phyloP scores from a whole-genome alignment of 2,329 filamentous ascomycete genomes.

The Pseudocercospora musae region DNA sequence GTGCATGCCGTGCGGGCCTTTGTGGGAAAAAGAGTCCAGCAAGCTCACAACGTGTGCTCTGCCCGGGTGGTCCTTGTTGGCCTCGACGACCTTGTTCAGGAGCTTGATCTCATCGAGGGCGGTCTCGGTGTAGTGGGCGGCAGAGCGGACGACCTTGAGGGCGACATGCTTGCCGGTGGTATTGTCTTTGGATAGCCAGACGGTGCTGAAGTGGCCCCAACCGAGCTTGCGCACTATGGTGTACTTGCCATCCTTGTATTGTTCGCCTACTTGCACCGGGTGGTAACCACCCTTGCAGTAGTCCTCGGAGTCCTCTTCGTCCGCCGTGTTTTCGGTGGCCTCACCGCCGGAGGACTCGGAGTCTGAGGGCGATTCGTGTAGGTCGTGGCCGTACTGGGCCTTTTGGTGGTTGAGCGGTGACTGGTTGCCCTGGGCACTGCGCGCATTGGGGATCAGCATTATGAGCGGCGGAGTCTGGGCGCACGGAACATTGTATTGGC shows the following conservation, averaged over 20 bases:
- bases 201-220: slow-evolving; percentile 99
- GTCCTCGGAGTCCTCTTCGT: slow-evolving; percentile 98
- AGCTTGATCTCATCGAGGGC: slow-evolving; percentile 99
- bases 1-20: slow-evolving; percentile 91
- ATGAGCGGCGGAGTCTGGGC: slow-evolving; percentile 8
- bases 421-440: slow-evolving; percentile 25
- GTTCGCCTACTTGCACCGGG: slow-evolving; percentile 88
- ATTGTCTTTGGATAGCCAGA: slow-evolving; percentile 82
- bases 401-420: slow-evolving; percentile 34
- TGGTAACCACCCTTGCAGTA: slow-evolving; percentile 99
- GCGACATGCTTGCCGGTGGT: slow-evolving; percentile 89
- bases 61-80: slow-evolving; percentile 90
- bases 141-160: slow-evolving; percentile 94
- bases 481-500: slow-evolving; percentile 14
- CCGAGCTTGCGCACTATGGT: slow-evolving; percentile 93
- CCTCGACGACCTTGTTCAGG: slow-evolving; percentile 92
- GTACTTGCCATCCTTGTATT: slow-evolving; percentile 97
- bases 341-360: slow-evolving; percentile 69
- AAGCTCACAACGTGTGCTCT: slow-evolving; percentile 93
- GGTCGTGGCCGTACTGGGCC: slow-evolving; percentile 50
- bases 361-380: slow-evolving; percentile 68
- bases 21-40: slow-evolving; percentile 95
- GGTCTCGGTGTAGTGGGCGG: slow-evolving; percentile 97
- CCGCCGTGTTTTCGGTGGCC: slow-evolving; percentile 80
- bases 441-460: slow-evolving; percentile 26